These are phyloP conservation scores for Aspergillus egyptiacus DNA, from an alignment of 495 filamentous ascomycete genomes.

Conservation along the genomic window DNA sequence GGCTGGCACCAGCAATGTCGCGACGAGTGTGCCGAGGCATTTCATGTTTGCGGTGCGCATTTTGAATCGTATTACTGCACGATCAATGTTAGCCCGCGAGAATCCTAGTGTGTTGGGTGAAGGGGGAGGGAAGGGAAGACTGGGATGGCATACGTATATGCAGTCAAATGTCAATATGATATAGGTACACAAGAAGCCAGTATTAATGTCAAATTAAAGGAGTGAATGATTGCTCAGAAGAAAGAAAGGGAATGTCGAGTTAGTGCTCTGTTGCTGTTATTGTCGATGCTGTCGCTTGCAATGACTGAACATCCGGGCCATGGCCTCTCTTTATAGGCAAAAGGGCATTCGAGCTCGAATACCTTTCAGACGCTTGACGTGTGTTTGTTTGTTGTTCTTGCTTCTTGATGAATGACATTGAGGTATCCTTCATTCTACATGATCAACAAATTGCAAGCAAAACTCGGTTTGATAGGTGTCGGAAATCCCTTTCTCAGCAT, in stretches of 20 bases:
- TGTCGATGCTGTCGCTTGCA: neutral
- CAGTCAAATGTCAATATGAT: neutral
- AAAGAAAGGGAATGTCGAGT: neutral
- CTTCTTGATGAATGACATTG: neutral
- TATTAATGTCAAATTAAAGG: neutral
- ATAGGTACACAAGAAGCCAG: neutral
- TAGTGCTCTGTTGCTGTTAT: neutral
- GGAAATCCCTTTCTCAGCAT: too few species aligned
- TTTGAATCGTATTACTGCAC: neutral
- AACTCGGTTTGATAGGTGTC: too few species aligned
- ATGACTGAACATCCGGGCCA: neutral
- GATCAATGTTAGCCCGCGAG: neutral
- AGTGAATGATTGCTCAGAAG: neutral
- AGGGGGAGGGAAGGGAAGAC: neutral
- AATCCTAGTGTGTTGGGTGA: neutral
- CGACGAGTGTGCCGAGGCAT: neutral
- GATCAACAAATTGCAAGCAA: too few species aligned
- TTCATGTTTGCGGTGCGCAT: neutral
- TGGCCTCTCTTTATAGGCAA: neutral
- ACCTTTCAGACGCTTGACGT: neutral
- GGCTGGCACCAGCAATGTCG: neutral
- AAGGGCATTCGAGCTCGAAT: neutral
- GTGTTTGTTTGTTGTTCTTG: neutral
- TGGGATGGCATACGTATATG: neutral
- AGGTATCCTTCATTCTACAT: neutral